Percentiles rank a stretch among this genome's conserved stretches.
phyloP scores from a whole-genome alignment of 2,329 filamentous ascomycete species.

The Aureobasidium sp. region DNA sequence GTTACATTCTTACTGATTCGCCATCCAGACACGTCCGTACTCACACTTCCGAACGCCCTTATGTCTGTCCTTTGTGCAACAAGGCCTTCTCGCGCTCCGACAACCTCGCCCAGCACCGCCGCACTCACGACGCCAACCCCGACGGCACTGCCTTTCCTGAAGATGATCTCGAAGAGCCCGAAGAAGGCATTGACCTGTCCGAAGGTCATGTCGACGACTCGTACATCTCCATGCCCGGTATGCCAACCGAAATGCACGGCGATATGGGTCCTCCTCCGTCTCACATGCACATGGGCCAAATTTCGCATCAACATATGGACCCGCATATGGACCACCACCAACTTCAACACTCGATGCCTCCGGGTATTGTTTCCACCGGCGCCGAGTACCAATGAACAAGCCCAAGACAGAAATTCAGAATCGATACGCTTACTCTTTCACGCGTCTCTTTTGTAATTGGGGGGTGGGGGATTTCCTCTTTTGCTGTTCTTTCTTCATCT shows the following conservation, averaged over 20 bases:
- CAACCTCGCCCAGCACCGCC: constrained; percentile 88
- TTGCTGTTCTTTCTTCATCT: background rate
- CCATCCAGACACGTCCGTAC: constrained; percentile 92
- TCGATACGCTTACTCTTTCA: constrained; percentile 7
- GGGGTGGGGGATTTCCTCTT: background rate
- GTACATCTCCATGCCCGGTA: constrained; percentile 24
- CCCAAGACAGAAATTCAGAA: background rate
- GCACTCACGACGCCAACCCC: constrained; percentile 72
- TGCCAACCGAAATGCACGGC: constrained; percentile 7
- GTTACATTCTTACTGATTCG: constrained; percentile 26
- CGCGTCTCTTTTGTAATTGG: constrained; percentile 11
- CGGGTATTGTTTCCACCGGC: constrained; percentile 3
- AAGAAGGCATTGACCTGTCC: constrained; percentile 73
- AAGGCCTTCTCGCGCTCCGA: constrained; percentile 98
- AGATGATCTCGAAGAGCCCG: constrained; percentile 82
- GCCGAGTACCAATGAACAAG: constrained; percentile 15
- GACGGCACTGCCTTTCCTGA: constrained; percentile 59
- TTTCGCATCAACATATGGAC: constrained; percentile 10
- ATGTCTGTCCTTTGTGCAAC: constrained; percentile 95
- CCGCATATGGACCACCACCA: background rate
- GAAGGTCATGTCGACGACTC: constrained; percentile 21
- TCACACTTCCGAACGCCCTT: constrained; percentile 97
- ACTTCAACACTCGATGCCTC: constrained; percentile 4
- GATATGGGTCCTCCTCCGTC: constrained; percentile 23
- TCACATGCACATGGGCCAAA: constrained; percentile 27